Percentiles rank a stretch among this genome's conserved stretches.
Conservation (phyloP, 2,329 filamentous ascomycete genomes). For the Fusarium nelsonii region DNA sequence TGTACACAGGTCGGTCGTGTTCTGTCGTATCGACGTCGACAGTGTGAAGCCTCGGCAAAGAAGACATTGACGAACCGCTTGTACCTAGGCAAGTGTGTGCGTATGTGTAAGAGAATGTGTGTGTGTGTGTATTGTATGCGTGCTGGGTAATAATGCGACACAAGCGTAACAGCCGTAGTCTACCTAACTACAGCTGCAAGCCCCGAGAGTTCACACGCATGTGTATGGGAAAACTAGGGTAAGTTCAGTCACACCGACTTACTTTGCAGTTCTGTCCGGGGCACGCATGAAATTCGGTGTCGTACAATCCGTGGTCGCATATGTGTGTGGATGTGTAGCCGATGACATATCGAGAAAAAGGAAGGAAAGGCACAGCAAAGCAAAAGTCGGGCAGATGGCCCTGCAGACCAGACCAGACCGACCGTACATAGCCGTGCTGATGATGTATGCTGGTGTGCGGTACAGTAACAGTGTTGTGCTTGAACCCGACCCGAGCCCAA, state of each 20-base stretch:
- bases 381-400: neutral
- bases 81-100: constrained; percentile 1
- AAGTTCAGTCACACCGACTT: constrained; percentile 46
- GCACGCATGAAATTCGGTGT: constrained; percentile 46
- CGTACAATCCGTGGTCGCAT: constrained; percentile 35
- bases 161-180: neutral
- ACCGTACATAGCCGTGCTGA: constrained; percentile 32
- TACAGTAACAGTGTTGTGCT: constrained; percentile 15
- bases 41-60: constrained; percentile 23
- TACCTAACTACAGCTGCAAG: constrained; percentile 35
- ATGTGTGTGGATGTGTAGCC: constrained; percentile 12
- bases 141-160: neutral
- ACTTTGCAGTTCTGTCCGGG: constrained; percentile 34
- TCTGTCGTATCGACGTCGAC: constrained; percentile 29
- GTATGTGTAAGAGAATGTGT: neutral
- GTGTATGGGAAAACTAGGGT: constrained; percentile 30
- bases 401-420: neutral
- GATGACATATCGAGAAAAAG: constrained; percentile 2
- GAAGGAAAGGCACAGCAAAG: constrained; percentile 3
- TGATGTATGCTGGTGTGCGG: constrained; percentile 17
- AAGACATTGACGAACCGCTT: constrained; percentile 7
- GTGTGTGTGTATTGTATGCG: neutral
- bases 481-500: constrained; percentile 23
- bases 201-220: constrained; percentile 41
- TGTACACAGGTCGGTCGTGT: constrained; percentile 12